Percentiles rank a stretch among this genome's conserved stretches.
These are phyloP conservation scores for Arabis alpina DNA, from an alignment of 345 rosid species.

Conservation along the genomic window DNA sequence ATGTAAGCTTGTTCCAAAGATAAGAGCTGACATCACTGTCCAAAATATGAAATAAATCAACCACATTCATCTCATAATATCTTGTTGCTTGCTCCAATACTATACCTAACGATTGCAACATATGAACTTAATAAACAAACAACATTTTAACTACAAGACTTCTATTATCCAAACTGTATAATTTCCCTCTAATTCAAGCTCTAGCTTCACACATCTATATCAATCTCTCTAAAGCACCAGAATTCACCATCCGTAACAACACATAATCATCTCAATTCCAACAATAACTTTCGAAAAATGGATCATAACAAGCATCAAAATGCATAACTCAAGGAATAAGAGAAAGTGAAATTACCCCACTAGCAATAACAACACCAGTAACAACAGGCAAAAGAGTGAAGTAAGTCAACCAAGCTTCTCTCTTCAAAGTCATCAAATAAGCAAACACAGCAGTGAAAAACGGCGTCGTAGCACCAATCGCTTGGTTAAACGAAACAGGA, in stretches of 20 bases:
- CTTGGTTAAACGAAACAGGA: constrained; percentile 94
- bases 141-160: not conserved
- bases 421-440: constrained; percentile 78
- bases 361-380: constrained; percentile 95
- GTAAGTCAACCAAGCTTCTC: constrained; percentile 98
- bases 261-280: not conserved
- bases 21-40: not conserved
- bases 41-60: constrained; percentile 13
- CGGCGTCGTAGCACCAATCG: constrained; percentile 97
- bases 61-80: not conserved
- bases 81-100: not conserved
- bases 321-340: not conserved
- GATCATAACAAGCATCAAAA: not conserved
- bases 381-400: constrained; percentile 90
- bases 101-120: not conserved
- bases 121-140: no score
- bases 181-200: not conserved
- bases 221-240: constrained; percentile 14
- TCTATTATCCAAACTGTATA: not conserved
- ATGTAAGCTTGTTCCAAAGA: not conserved
- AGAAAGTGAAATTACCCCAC: constrained; percentile 68
- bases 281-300: not conserved
- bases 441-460: constrained; percentile 98
- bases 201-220: constrained; percentile 2
- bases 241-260: constrained; percentile 6